A percentile compares a stretch with the other conserved stretches of the same genome.
phyloP scores from a whole-genome alignment of 2,329 filamentous ascomycete genomes.

The Aschersonia sp. region DNA sequence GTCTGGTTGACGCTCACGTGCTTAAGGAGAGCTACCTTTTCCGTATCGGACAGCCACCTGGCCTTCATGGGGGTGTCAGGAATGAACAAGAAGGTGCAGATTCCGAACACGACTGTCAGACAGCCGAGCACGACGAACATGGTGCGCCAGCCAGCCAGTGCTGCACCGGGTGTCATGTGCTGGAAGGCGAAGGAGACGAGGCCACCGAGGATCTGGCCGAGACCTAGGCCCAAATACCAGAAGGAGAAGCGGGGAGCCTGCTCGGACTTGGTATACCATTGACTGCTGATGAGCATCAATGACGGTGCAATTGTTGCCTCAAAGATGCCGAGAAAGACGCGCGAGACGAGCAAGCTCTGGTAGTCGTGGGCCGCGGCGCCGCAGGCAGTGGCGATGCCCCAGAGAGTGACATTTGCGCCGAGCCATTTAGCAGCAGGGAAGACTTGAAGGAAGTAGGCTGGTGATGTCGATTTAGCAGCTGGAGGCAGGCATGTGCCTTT shows the following conservation, averaged over 20 bases:
- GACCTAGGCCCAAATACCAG: slow-evolving; percentile 46
- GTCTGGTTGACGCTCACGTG: slow-evolving; percentile 44
- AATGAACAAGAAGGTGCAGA: slow-evolving; percentile 17
- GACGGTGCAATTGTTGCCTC: slow-evolving; percentile 46
- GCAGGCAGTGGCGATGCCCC: slow-evolving; percentile 41
- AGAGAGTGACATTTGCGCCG: slow-evolving; percentile 40
- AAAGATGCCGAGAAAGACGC: slow-evolving; percentile 46
- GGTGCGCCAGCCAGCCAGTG: slow-evolving; percentile 52
- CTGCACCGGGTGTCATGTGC: slow-evolving; percentile 34
- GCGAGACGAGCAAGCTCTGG: slow-evolving; percentile 34
- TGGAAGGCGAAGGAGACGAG: slow-evolving; percentile 50
- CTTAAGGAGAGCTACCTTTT: slow-evolving; percentile 34
- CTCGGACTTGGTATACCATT: slow-evolving; percentile 49
- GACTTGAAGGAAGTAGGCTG: slow-evolving; percentile 43
- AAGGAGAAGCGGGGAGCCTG: slow-evolving; percentile 44
- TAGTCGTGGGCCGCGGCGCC: slow-evolving; percentile 40
- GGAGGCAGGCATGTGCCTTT: too few relatives aligned
- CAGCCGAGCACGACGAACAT: slow-evolving; percentile 56
- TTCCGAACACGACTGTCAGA: slow-evolving; percentile 19
- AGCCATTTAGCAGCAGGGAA: slow-evolving; percentile 48
- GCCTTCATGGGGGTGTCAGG: slow-evolving; percentile 32
- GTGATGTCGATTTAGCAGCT: neutral
- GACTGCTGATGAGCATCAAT: slow-evolving; percentile 44
- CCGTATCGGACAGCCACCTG: slow-evolving; percentile 27
- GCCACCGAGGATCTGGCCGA: slow-evolving; percentile 47